These are phyloP conservation scores for Ballota nigra DNA, from an alignment of 257 asterid genomes.

Conservation along the genomic window DNA sequence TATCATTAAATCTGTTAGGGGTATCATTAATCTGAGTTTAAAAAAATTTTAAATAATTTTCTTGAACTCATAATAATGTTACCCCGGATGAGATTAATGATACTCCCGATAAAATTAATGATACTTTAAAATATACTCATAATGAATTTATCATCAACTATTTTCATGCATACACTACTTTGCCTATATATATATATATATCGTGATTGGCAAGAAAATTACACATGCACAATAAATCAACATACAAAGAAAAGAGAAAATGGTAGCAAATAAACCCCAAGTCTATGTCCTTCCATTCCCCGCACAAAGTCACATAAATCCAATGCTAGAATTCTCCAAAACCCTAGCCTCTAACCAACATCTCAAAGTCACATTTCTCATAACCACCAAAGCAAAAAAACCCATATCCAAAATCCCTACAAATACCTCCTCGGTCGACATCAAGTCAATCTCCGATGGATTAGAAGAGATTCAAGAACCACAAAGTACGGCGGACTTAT, in stretches of 20 bases:
- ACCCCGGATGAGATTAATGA: too few relatives aligned
- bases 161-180: too few relatives aligned
- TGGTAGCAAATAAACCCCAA: constrained; percentile 16
- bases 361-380: constrained; percentile 34
- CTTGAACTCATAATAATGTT: too few relatives aligned
- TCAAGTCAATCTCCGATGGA: constrained; percentile 30
- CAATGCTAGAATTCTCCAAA: constrained; percentile 48
- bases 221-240: background rate
- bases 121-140: too few relatives aligned
- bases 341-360: constrained; percentile 34
- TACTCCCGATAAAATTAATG: too few relatives aligned
- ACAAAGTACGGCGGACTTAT: background rate
- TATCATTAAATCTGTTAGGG: too few relatives aligned
- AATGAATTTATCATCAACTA: too few relatives aligned
- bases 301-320: constrained; percentile 55
- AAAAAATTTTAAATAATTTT: too few relatives aligned
- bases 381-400: constrained; percentile 16
- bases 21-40: too few relatives aligned
- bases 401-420: background rate
- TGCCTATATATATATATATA: too few relatives aligned
- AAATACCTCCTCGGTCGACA: constrained; percentile 17
- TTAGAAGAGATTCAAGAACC: constrained; percentile 7
- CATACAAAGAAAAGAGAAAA: background rate
- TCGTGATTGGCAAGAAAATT: too few relatives aligned
- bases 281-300: constrained; percentile 46